Evolutionary conservation across 2,329 filamentous ascomycete species (phyloP).

Genomic region (Fusarium sp.): DNA sequence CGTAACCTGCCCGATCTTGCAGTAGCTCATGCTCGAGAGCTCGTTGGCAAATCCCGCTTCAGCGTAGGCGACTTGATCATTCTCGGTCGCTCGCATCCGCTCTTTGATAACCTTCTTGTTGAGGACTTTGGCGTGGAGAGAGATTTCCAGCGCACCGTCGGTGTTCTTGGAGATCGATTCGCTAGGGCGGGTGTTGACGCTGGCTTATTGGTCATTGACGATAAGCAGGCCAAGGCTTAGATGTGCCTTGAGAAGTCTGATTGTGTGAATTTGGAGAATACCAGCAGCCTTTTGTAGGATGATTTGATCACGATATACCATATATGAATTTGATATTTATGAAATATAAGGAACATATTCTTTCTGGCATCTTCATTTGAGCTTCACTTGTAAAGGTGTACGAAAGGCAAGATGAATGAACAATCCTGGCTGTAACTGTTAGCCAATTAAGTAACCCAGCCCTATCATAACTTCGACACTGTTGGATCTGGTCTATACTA

Average conservation of each 20-base stretch:
- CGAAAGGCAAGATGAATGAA: background rate
- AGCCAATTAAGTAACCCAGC: background rate
- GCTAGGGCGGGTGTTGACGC: conserved; percentile 46
- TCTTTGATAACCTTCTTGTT: conserved; percentile 28
- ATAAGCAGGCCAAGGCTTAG: conserved; percentile 18
- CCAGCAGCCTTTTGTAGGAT: background rate
- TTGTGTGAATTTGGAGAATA: background rate
- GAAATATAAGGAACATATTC: background rate
- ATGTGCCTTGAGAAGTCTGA: background rate
- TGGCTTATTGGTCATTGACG: conserved; percentile 47
- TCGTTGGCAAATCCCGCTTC: conserved; percentile 39
- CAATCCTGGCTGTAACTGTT: background rate
- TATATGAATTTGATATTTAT: conserved; percentile 2
- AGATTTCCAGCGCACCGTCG: conserved; percentile 44
- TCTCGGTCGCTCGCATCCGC: conserved; percentile 38
- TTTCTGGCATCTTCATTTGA: background rate
- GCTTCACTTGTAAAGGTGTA: background rate
- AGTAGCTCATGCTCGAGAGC: conserved; percentile 32
- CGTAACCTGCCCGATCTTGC: conserved; percentile 45
- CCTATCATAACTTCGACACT: background rate
- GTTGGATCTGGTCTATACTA: background rate
- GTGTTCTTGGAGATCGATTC: conserved; percentile 44
- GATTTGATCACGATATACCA: background rate
- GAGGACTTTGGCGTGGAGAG: conserved; percentile 44
- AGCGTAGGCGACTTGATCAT: conserved; percentile 47